Evolutionary conservation across 164 flowering plant species (phyloP).

Genomic region (Nymphaea thermarum): DNA sequence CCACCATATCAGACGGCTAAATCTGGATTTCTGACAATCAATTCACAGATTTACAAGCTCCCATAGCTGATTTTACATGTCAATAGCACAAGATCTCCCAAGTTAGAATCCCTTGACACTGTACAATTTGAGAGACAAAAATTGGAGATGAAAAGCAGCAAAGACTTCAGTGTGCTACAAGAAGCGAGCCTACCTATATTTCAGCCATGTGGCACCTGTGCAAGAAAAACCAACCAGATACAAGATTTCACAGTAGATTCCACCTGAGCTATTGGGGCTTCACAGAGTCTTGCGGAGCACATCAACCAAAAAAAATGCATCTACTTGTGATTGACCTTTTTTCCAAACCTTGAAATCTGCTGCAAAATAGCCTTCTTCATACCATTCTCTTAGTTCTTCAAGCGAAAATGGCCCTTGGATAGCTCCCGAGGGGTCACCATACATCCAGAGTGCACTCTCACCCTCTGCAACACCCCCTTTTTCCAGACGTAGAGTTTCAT

Average conservation of each 20-base stretch:
- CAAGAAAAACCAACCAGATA: neutral
- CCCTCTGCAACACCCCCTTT: neutral
- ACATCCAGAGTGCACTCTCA: neutral
- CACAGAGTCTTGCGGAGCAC: neutral
- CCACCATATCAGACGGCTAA: no score
- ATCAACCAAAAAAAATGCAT: slow-evolving; percentile 4
- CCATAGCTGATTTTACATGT: no score
- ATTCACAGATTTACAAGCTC: no score
- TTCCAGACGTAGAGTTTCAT: neutral
- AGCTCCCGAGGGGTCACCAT: slow-evolving; percentile 1
- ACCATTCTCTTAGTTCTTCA: slow-evolving; percentile 1
- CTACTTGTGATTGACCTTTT: neutral
- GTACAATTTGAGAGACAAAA: no score
- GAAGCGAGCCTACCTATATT: no score
- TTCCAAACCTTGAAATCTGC: slow-evolving; percentile 6
- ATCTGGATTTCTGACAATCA: no score
- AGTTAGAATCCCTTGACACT: no score
- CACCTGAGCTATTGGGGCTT: neutral
- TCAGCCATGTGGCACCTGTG: no score
- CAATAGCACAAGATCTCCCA: no score
- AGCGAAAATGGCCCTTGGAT: slow-evolving; percentile 7
- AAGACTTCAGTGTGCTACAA: no score
- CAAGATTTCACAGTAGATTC: neutral
- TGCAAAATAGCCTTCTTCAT: neutral
- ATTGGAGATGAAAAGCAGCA: no score